Percentiles rank a stretch among this genome's conserved stretches.
Evolutionary conservation across 2,329 filamentous ascomycete species (phyloP).

Genomic region (Fusarium tjaetaba): DNA sequence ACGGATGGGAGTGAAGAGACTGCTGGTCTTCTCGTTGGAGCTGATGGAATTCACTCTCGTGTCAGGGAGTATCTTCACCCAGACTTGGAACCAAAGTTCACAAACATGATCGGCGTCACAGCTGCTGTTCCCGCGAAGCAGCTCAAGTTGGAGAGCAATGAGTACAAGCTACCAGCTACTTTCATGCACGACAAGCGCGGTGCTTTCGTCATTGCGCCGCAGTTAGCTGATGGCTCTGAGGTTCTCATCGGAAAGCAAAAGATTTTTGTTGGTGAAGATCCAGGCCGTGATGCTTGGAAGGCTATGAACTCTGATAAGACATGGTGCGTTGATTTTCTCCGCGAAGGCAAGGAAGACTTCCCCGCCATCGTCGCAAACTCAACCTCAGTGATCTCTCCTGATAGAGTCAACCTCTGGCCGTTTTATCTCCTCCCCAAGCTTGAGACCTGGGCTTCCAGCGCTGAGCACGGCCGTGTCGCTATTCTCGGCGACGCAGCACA

Average conservation of each 20-base stretch:
- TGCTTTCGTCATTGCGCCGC: constrained; percentile 62
- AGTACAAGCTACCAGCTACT: constrained; percentile 55
- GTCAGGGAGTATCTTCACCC: constrained; percentile 63
- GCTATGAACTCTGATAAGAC: constrained; percentile 52
- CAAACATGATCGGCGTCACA: constrained; percentile 56
- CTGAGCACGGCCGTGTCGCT: constrained; percentile 48
- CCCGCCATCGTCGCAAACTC: constrained; percentile 51
- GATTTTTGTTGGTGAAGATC: constrained; percentile 45
- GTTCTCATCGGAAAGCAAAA: constrained; percentile 59
- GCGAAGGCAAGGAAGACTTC: constrained; percentile 48
- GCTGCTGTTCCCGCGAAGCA: constrained; percentile 50
- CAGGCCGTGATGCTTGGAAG: constrained; percentile 56
- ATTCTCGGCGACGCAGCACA: constrained; percentile 61
- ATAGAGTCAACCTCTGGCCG: constrained; percentile 58
- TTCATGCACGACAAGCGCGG: constrained; percentile 55
- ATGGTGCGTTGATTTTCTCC: constrained; percentile 48
- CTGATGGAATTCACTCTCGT: constrained; percentile 68
- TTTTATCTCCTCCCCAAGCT: constrained; percentile 60
- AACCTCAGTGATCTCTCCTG: constrained; percentile 44
- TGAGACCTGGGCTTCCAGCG: constrained; percentile 53
- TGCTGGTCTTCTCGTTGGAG: constrained; percentile 61
- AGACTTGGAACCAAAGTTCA: constrained; percentile 59
- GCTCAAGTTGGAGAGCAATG: constrained; percentile 46
- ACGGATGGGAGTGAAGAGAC: constrained; percentile 53
- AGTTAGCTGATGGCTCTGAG: constrained; percentile 59